A percentile compares a stretch with the other conserved stretches of the same genome.
These are phyloP conservation scores for Penicillium turbatum DNA, from an alignment of 495 filamentous ascomycete species.

Conservation along the genomic window DNA sequence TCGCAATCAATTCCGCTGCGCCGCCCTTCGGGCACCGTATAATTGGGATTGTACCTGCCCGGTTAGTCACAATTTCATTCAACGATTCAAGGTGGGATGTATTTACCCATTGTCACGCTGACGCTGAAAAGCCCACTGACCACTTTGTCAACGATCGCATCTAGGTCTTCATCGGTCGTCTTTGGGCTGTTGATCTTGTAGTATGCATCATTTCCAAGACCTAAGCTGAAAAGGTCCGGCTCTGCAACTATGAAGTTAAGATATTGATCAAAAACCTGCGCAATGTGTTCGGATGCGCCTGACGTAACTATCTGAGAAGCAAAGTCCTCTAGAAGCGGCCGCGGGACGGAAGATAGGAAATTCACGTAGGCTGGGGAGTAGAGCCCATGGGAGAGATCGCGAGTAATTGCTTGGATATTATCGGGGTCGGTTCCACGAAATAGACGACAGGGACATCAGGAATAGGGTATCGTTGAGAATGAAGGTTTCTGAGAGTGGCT, in stretches of 20 bases:
- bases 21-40: constrained; percentile 89
- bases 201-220: constrained; percentile 84
- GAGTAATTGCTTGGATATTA: constrained; percentile 80
- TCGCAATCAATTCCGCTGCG: constrained; percentile 90
- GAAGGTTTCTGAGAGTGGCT: constrained; percentile 59
- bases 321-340: constrained; percentile 92
- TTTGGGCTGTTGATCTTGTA: constrained; percentile 91
- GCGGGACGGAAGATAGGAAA: constrained; percentile 90
- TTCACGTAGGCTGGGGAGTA: constrained; percentile 97
- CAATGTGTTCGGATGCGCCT: constrained; percentile 79
- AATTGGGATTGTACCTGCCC: constrained; percentile 77
- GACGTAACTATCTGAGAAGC: constrained; percentile 79
- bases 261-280: constrained; percentile 95
- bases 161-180: constrained; percentile 85
- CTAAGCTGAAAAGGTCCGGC: constrained; percentile 91
- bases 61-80: not conserved
- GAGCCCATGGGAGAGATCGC: constrained; percentile 77
- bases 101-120: constrained; percentile 88
- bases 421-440: constrained; percentile 80
- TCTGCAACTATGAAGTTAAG: constrained; percentile 96
- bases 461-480: constrained; percentile 78
- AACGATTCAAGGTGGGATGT: not conserved
- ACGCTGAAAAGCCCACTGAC: constrained; percentile 96
- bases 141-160: constrained; percentile 79
- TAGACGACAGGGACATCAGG: constrained; percentile 97